Percentiles rank a stretch among this genome's conserved stretches.
Evolutionary conservation across 73 alveolate genomes (phyloP).

Genomic region (Effrenium voratum): DNA sequence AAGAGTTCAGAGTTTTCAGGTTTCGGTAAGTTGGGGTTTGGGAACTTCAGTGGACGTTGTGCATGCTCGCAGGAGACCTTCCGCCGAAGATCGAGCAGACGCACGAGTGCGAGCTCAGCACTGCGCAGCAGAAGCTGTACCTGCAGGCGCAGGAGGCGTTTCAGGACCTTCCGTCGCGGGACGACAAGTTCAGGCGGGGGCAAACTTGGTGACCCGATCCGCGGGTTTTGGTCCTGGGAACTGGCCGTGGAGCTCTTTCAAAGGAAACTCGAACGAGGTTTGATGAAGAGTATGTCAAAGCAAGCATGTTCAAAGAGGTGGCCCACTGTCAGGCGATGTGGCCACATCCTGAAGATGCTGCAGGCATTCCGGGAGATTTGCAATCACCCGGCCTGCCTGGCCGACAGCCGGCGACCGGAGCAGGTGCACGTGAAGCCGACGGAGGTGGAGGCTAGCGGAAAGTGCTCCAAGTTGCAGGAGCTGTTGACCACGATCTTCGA

Average conservation of each 20-base stretch:
- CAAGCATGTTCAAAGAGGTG: background rate
- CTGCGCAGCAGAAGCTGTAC: background rate
- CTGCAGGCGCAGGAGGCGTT: background rate
- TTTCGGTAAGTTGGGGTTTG: background rate
- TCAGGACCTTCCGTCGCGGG: background rate
- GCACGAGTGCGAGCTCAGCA: conserved; percentile 39
- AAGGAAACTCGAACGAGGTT: background rate
- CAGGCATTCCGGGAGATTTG: conserved; percentile 45
- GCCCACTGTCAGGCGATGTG: background rate
- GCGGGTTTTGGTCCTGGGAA: too few relatives aligned
- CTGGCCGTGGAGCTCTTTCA: too few relatives aligned
- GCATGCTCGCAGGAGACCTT: conserved; percentile 13
- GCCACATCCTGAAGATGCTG: conserved; percentile 14
- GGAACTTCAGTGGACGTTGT: background rate
- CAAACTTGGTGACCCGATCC: too few relatives aligned
- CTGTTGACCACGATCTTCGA: background rate
- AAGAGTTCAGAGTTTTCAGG: background rate
- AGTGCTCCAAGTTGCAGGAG: conserved; percentile 10
- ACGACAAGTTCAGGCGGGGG: background rate
- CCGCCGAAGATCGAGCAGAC: conserved; percentile 48
- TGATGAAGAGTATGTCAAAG: background rate
- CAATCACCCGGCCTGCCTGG: conserved; percentile 20
- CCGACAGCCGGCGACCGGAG: background rate
- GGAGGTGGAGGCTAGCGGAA: conserved; percentile 6
- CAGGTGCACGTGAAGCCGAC: background rate